phyloP scores from a whole-genome alignment of 2,329 filamentous ascomycete species.

The Paecilomyces fulvus region DNA sequence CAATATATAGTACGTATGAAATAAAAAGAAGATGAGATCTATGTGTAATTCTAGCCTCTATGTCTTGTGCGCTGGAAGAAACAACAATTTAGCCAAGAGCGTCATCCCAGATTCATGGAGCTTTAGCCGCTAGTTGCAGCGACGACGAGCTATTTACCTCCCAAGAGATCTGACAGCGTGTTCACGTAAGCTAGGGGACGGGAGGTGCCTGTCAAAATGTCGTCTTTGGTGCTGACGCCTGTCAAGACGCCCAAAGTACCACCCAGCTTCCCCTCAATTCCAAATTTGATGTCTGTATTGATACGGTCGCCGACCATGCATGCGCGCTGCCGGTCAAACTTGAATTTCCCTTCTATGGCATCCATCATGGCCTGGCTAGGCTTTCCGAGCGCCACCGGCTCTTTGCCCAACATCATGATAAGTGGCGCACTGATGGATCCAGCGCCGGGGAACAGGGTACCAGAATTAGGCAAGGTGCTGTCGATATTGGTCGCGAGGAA shows the following conservation, averaged over 20 bases:
- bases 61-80: not conserved
- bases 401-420: slow-evolving; percentile 58
- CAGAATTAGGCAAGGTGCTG: slow-evolving; percentile 74
- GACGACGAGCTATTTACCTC: slow-evolving; percentile 4
- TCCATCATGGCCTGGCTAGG: slow-evolving; percentile 99
- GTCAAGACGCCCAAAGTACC: slow-evolving; percentile 88
- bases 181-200: slow-evolving; percentile 80
- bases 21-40: not conserved
- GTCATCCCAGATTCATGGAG: not conserved
- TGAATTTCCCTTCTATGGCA: slow-evolving; percentile 91
- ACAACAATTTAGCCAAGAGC: not conserved
- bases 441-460: slow-evolving; percentile 82
- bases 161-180: slow-evolving; percentile 66
- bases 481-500: slow-evolving; percentile 94
- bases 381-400: slow-evolving; percentile 78
- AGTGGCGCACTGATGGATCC: slow-evolving; percentile 74
- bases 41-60: slow-evolving; percentile 3
- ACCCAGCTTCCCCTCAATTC: slow-evolving; percentile 79
- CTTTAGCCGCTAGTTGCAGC: not conserved
- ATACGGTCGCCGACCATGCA: slow-evolving; percentile 95
- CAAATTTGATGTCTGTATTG: slow-evolving; percentile 94
- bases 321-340: slow-evolving; percentile 70
- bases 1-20: not conserved
- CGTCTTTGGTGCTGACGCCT: slow-evolving; percentile 73
- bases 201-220: slow-evolving; percentile 66